Evolutionary conservation across 768 basidiomycete species (phyloP), one percentile per base, ranked within the genome.

Genomic region (Agrocybe praecox): DNA sequence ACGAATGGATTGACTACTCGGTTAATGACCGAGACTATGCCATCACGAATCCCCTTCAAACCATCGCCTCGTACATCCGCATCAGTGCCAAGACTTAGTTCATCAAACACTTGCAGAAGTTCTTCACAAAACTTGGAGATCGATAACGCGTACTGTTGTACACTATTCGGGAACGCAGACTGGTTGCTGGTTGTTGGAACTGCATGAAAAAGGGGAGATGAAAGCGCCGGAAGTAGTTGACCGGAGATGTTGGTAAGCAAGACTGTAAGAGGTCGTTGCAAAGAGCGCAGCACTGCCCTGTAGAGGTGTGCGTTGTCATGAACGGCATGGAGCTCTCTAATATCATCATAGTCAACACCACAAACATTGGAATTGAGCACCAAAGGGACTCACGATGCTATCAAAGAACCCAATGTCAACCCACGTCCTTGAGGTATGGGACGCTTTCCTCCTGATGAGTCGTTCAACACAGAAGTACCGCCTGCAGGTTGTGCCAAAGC

Each of bases 391-490:
- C 71, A 93, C 92, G 80, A 82, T 53, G 85, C 79, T 60, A 94
- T 90, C 56, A 92, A 69, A 46, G 79, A 71, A 22, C 91, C 90
- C 12, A 94, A 70, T 32, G 83, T 76, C 57, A 74, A 76, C 18
- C 91, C 92, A 56, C 90, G 84, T 24, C 90, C 90, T 22, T 77
- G 61, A n/a, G 92, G 90, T 59, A 93, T 82, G 12, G 89, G 86
- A 33, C 85, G 81, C 63, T 81, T 89, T 23, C 90, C 90, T 44
- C 74, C 73, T n/a, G 90, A 68, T 40, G 78, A 69, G 58, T 91
- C 90, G 53, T 69, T 72, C 11, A 77, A 69, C 46, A 71, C 62
- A 17, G 79, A 78, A 19, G 86, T 76, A 23, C 86, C 84, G 2
- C 36, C 36, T 40, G 77, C 65, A 14, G 90, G 88, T 61, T 87